Conservation (phyloP, 257 asterid species). For the Nyctanthes arbortristis region DNA sequence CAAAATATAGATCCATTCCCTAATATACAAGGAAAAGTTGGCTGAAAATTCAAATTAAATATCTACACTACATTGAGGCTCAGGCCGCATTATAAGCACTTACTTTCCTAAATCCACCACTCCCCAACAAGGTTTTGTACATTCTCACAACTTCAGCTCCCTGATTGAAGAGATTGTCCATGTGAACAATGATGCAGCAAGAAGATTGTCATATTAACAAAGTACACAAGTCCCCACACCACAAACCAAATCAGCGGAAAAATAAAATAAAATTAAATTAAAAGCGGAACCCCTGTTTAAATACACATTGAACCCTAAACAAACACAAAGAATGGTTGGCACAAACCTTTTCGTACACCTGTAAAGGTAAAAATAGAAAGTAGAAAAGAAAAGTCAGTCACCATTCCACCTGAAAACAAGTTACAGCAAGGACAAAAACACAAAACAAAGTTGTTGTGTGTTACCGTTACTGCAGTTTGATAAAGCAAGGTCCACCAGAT, state of each 20-base stretch:
- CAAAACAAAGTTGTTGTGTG: constrained; percentile 12
- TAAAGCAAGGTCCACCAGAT: constrained; percentile 34
- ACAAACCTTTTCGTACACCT: constrained; percentile 76
- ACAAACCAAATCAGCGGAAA: background rate
- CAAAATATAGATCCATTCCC: constrained; percentile 84
- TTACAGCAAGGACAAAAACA: constrained; percentile 21
- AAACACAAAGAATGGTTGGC: background rate
- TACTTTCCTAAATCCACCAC: constrained; percentile 79
- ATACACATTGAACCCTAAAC: background rate
- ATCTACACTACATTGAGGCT: background rate
- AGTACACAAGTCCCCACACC: constrained; percentile 6
- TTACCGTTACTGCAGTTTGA: constrained; percentile 72
- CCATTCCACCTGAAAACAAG: constrained; percentile 2
- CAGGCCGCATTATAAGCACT: constrained; percentile 13
- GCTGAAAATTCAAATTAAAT: background rate
- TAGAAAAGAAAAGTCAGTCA: constrained; percentile 27
- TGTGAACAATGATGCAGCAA: constrained; percentile 13
- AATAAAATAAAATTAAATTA: constrained; percentile 16
- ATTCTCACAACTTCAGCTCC: constrained; percentile 94
- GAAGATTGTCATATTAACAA: background rate
- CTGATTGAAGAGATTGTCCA: constrained; percentile 37
- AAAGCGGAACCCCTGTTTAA: background rate
- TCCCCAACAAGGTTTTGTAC: constrained; percentile 80
- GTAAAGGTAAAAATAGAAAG: constrained; percentile 30
- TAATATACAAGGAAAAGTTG: constrained; percentile 26